phyloP scores from a whole-genome alignment of 768 basidiomycete species.

The button mushroom (Agaricus bisporus) region DNA sequence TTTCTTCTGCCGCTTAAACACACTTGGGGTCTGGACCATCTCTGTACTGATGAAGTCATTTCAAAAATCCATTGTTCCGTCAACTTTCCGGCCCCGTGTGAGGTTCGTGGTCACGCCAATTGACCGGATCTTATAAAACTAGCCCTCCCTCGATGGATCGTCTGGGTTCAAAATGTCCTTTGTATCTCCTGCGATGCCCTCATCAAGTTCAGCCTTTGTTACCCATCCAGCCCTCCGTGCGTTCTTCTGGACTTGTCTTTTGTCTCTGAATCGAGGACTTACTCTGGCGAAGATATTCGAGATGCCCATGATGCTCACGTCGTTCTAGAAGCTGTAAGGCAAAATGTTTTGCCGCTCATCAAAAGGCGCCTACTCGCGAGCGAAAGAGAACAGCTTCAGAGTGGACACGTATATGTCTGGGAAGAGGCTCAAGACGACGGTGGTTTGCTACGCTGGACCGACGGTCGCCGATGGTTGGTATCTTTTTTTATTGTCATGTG shows the following conservation, averaged over 20 bases:
- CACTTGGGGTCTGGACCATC: background rate
- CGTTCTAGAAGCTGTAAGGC: slow-evolving; percentile 70
- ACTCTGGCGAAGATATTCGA: slow-evolving; percentile 49
- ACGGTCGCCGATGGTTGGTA: slow-evolving; percentile 67
- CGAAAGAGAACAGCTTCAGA: slow-evolving; percentile 62
- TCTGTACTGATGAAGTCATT: slow-evolving; percentile 6
- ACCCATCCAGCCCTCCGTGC: slow-evolving; percentile 46
- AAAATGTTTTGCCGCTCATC: slow-evolving; percentile 63
- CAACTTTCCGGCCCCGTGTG: slow-evolving; percentile 32
- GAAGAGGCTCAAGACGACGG: slow-evolving; percentile 78
- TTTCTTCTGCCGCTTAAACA: slow-evolving; percentile 12
- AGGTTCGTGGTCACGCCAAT: slow-evolving; percentile 19
- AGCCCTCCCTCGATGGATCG: slow-evolving; percentile 2
- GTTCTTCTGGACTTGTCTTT: slow-evolving; percentile 13
- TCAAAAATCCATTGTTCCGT: slow-evolving; percentile 19
- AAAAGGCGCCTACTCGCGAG: slow-evolving; percentile 61
- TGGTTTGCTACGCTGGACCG: slow-evolving; percentile 70
- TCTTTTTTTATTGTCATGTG: background rate
- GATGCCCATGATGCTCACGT: slow-evolving; percentile 77
- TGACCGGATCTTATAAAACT: slow-evolving; percentile 21
- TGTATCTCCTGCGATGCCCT: slow-evolving; percentile 9
- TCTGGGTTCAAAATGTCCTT: slow-evolving; percentile 6
- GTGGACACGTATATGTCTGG: slow-evolving; percentile 82
- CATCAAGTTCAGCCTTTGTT: slow-evolving; percentile 25
- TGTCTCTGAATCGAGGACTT: background rate